Percentiles rank a stretch among this genome's conserved stretches.
Conservation (phyloP, 169 alveolate species). For the Theileria orientalis region DNA sequence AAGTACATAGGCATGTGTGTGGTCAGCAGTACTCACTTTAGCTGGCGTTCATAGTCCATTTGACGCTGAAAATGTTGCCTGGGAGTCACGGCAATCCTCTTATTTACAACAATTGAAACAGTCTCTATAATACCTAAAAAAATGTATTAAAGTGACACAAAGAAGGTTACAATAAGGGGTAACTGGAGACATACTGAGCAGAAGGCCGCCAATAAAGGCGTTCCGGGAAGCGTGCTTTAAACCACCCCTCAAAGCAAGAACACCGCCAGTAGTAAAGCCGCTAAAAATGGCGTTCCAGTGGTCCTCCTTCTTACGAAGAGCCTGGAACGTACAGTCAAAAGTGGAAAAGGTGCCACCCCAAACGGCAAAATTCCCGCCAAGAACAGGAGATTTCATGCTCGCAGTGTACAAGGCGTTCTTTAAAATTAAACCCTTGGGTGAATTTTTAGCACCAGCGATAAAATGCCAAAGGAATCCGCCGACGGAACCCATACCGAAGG, state of each 20-base stretch:
- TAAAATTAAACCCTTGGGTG: constrained; percentile 87
- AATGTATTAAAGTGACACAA: background rate
- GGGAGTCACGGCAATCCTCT: constrained; percentile 81
- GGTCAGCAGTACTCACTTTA: constrained; percentile 28
- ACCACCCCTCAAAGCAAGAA: constrained; percentile 87
- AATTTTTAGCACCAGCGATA: constrained; percentile 88
- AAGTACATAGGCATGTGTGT: background rate
- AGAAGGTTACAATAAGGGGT: no score
- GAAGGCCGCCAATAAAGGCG: constrained; percentile 88
- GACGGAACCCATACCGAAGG: constrained; percentile 93
- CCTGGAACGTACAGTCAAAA: constrained; percentile 89
- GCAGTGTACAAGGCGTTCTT: constrained; percentile 91
- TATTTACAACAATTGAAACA: constrained; percentile 81
- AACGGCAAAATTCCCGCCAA: constrained; percentile 94
- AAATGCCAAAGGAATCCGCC: constrained; percentile 94
- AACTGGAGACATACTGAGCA: constrained; percentile 65
- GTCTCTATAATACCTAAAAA: constrained; percentile 81
- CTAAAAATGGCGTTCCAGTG: constrained; percentile 92
- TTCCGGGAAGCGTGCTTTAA: constrained; percentile 81
- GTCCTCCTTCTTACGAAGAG: constrained; percentile 90
- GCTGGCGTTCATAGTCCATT: constrained; percentile 71
- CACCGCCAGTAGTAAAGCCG: constrained; percentile 94
- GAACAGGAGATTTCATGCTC: constrained; percentile 89
- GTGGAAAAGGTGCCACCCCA: constrained; percentile 96
- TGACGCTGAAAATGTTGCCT: constrained; percentile 84